Conservation (phyloP, 371 early-diverging fungal species). For the Mortierella sp. region DNA sequence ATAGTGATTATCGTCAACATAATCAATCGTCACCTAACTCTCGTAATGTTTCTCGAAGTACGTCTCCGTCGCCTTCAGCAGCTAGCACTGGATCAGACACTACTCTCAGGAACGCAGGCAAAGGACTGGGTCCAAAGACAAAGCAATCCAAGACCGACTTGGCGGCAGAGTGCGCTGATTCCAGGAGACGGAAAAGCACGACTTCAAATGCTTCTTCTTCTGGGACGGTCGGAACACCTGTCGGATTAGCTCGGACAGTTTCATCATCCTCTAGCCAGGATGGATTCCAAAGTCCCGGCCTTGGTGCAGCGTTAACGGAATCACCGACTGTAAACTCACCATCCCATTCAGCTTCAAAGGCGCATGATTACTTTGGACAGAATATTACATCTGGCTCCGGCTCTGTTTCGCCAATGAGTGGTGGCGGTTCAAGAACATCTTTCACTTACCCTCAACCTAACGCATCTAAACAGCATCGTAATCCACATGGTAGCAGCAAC, state of each 20-base stretch:
- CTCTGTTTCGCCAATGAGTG: slow-evolving; percentile 47
- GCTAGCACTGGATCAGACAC: slow-evolving; percentile 6
- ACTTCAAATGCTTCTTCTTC: slow-evolving; percentile 36
- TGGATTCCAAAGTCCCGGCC: slow-evolving; percentile 39
- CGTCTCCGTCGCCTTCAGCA: slow-evolving; percentile 33
- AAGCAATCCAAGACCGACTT: slow-evolving; percentile 41
- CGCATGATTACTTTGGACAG: slow-evolving; percentile 43
- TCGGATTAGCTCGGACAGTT: slow-evolving; percentile 41
- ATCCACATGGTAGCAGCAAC: slow-evolving; percentile 16
- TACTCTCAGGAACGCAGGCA: slow-evolving; percentile 9
- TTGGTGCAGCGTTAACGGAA: slow-evolving; percentile 20
- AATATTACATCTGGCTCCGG: slow-evolving; percentile 28
- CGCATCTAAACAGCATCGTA: slow-evolving; percentile 21
- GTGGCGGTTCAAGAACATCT: slow-evolving; percentile 30
- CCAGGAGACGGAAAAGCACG: slow-evolving; percentile 37
- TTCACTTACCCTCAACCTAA: slow-evolving; percentile 21
- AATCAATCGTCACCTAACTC: slow-evolving; percentile 34
- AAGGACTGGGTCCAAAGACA: slow-evolving; percentile 33
- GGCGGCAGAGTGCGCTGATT: slow-evolving; percentile 37
- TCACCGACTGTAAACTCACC: slow-evolving; percentile 45
- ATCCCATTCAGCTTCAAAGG: slow-evolving; percentile 23
- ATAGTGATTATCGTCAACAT: slow-evolving; percentile 16
- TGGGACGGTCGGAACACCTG: slow-evolving; percentile 17
- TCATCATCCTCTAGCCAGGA: slow-evolving; percentile 54
- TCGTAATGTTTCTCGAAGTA: slow-evolving; percentile 44